Evolutionary conservation across 768 basidiomycete genomes (phyloP).

Genomic region (Suillus occidentalis): DNA sequence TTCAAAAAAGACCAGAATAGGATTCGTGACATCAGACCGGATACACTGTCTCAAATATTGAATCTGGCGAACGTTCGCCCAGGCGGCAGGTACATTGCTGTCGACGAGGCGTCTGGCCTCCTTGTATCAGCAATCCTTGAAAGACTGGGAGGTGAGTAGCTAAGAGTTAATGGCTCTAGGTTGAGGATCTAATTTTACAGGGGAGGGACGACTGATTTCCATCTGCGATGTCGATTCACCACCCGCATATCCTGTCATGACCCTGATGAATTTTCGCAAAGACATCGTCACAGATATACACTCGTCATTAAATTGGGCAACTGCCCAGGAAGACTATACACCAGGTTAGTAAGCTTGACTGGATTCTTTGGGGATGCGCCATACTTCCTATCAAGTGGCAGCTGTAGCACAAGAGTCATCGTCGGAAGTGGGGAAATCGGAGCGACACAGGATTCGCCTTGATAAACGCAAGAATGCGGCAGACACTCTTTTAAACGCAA

Average conservation of each 20-base stretch:
- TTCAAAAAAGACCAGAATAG: slow-evolving; percentile 79
- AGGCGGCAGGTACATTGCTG: slow-evolving; percentile 83
- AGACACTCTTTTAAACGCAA: slow-evolving; percentile 56
- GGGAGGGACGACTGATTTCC: slow-evolving; percentile 76
- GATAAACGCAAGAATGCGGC: slow-evolving; percentile 77
- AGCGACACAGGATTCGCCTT: slow-evolving; percentile 67
- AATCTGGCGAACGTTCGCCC: slow-evolving; percentile 81
- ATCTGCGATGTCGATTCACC: slow-evolving; percentile 91
- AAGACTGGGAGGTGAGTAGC: slow-evolving; percentile 71
- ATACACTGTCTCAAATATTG: slow-evolving; percentile 87
- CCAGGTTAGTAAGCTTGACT: slow-evolving; percentile 46
- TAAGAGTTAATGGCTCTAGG: neutral
- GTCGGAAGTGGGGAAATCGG: slow-evolving; percentile 39
- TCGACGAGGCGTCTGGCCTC: slow-evolving; percentile 91
- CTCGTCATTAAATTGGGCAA: slow-evolving; percentile 86
- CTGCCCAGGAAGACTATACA: slow-evolving; percentile 73
- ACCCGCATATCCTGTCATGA: slow-evolving; percentile 83
- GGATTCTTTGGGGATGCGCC: neutral
- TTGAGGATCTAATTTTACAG: slow-evolving; percentile 37
- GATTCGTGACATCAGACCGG: slow-evolving; percentile 81
- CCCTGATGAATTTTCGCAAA: slow-evolving; percentile 82
- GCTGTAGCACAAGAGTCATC: neutral
- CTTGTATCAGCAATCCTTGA: slow-evolving; percentile 84
- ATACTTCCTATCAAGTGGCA: neutral
- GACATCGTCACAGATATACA: slow-evolving; percentile 53